A percentile compares a stretch with the other conserved stretches of the same genome.
Evolutionary conservation across 345 rosid genomes (phyloP).

Genomic region (Nasturtium officinale): DNA sequence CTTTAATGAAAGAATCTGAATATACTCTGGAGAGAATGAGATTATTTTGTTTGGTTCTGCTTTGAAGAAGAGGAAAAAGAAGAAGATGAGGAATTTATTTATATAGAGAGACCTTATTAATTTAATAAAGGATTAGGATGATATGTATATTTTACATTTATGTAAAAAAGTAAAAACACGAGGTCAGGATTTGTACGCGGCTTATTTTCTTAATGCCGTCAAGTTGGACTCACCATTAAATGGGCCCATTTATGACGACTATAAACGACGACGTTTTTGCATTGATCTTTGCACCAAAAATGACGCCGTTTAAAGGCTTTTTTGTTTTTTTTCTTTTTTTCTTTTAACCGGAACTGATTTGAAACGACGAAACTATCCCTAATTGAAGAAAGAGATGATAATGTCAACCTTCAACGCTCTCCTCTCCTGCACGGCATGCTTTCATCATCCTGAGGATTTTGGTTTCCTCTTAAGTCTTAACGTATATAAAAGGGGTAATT

Average conservation of each 20-base stretch:
- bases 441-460: too few species aligned
- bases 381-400: too few species aligned
- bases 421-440: too few species aligned
- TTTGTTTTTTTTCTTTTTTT: too few species aligned
- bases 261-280: slow-evolving; percentile 39
- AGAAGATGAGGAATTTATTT: slow-evolving; percentile 32
- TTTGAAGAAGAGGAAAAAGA: slow-evolving; percentile 43
- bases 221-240: slow-evolving; percentile 39
- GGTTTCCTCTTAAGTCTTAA: too few species aligned
- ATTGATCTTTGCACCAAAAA: background rate
- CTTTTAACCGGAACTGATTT: background rate
- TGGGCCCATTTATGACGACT: slow-evolving; percentile 21
- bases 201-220: slow-evolving; percentile 45
- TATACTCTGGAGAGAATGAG: slow-evolving; percentile 17
- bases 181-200: slow-evolving; percentile 43
- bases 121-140: too few species aligned
- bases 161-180: background rate
- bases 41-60: slow-evolving; percentile 14
- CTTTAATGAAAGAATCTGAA: slow-evolving; percentile 22
- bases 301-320: slow-evolving; percentile 38
- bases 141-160: slow-evolving; percentile 1
- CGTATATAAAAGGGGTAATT: too few species aligned
- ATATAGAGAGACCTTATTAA: slow-evolving; percentile 37
- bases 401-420: too few species aligned
- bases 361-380: background rate